Evolutionary conservation across 2,329 filamentous ascomycete genomes (phyloP).

Genomic region (Grosmannia serpens): DNA sequence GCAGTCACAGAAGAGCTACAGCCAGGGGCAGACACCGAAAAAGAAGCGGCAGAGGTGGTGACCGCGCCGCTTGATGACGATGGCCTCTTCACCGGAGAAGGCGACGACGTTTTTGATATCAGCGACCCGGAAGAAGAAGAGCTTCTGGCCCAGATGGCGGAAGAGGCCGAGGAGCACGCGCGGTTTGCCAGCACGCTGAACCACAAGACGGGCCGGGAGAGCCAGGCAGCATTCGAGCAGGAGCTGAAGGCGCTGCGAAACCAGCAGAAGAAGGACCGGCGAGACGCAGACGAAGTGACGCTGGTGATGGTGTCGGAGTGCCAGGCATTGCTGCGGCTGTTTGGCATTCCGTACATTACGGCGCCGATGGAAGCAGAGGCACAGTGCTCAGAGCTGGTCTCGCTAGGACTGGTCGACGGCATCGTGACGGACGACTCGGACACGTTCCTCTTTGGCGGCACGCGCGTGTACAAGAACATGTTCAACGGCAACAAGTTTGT

Average conservation of each 20-base stretch:
- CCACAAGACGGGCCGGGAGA: slow-evolving; percentile 57
- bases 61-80: slow-evolving; percentile 6
- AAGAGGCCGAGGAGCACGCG: slow-evolving; percentile 87
- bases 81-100: slow-evolving; percentile 13
- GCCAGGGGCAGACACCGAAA: neutral
- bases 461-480: slow-evolving; percentile 98
- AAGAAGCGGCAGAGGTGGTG: neutral
- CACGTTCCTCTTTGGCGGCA: slow-evolving; percentile 93
- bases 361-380: slow-evolving; percentile 99
- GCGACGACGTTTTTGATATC: slow-evolving; percentile 51
- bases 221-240: slow-evolving; percentile 68
- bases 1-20: neutral
- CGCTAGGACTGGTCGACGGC: slow-evolving; percentile 80
- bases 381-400: slow-evolving; percentile 86
- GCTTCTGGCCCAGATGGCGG: slow-evolving; percentile 71
- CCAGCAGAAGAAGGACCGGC: slow-evolving; percentile 93
- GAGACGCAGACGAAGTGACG: slow-evolving; percentile 93
- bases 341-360: slow-evolving; percentile 92
- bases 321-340: slow-evolving; percentile 77
- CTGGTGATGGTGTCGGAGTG: slow-evolving; percentile 95
- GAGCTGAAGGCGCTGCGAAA: slow-evolving; percentile 76
- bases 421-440: slow-evolving; percentile 97
- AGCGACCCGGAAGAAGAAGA: slow-evolving; percentile 91
- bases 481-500: slow-evolving; percentile 98
- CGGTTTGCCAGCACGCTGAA: slow-evolving; percentile 85